A percentile compares a stretch with the other conserved stretches of the same genome.
Evolutionary conservation across 2,329 filamentous ascomycete genomes (phyloP).

Genomic region (Aspergillus aculeatus): DNA sequence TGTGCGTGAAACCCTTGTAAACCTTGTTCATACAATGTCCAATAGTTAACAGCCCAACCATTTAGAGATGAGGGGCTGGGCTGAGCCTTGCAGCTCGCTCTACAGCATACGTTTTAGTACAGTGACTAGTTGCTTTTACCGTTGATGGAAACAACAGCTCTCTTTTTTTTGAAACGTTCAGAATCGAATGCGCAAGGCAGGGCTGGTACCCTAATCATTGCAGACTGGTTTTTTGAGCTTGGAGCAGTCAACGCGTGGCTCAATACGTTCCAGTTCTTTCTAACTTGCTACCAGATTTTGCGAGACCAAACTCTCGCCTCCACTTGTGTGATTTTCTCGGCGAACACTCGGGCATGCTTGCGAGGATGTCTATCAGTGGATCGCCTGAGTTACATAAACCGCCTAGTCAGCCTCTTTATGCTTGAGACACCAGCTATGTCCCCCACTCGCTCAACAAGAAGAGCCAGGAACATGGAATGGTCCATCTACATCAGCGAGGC

Average conservation of each 20-base stretch:
- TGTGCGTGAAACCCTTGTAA: too few species aligned
- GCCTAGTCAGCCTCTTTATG: neutral
- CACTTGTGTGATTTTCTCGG: constrained; percentile 16
- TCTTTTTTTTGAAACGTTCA: neutral
- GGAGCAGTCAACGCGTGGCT: neutral
- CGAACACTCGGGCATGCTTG: constrained; percentile 11
- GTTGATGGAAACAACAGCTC: too few species aligned
- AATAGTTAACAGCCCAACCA: neutral
- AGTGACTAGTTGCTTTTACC: too few species aligned
- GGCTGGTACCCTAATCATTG: neutral
- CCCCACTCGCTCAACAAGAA: neutral
- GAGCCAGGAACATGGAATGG: neutral
- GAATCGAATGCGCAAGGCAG: neutral
- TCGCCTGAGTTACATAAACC: neutral
- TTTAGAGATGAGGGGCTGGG: neutral
- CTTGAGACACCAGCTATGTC: neutral
- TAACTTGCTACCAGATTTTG: neutral
- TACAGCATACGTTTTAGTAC: too few species aligned
- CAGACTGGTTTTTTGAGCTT: neutral
- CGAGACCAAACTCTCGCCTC: neutral
- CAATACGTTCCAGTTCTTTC: neutral
- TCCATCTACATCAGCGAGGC: neutral
- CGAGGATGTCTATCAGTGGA: neutral
- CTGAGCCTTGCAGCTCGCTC: neutral
- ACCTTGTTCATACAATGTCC: too few species aligned